These are phyloP conservation scores for Polychaeton citri DNA, from an alignment of 2,329 filamentous ascomycete genomes.

Conservation along the genomic window DNA sequence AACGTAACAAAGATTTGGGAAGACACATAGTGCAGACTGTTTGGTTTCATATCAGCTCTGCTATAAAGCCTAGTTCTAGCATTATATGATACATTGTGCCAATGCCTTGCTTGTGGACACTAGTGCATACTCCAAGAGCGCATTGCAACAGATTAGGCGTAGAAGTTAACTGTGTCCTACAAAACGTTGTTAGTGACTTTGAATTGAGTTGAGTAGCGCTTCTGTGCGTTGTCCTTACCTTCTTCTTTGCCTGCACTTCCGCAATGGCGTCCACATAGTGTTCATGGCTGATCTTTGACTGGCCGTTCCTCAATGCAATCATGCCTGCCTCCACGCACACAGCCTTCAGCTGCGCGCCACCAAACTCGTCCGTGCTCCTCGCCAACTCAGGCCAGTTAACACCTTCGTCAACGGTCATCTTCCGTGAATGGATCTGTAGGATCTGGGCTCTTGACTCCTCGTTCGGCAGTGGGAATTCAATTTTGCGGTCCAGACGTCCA, in stretches of 20 bases:
- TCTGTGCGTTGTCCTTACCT: conserved; percentile 39
- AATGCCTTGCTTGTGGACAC: no score
- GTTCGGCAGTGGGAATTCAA: conserved; percentile 95
- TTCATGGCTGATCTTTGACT: conserved; percentile 94
- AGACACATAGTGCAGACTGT: no score
- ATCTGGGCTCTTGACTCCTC: conserved; percentile 97
- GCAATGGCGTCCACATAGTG: conserved; percentile 97
- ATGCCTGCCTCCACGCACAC: conserved; percentile 98
- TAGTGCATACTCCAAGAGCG: no score
- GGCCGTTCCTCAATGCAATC: conserved; percentile 89
- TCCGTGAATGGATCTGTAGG: conserved; percentile 89
- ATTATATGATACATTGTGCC: no score
- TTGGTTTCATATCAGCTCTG: no score
- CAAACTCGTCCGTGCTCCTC: conserved; percentile 95
- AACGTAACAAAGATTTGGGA: no score
- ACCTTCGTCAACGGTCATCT: conserved; percentile 88
- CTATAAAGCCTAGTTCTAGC: no score
- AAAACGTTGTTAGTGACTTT: conserved; percentile 3
- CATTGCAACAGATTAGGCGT: conserved; percentile 19
- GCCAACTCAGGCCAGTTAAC: conserved; percentile 96
- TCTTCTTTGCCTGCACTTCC: conserved; percentile 93
- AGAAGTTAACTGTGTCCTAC: conserved; percentile 24
- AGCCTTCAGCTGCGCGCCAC: conserved; percentile 92
- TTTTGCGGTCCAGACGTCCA: conserved; percentile 88
- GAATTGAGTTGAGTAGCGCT: neutral